Conservation (phyloP, 768 basidiomycete species). For the Pulveroboletus sp. region DNA sequence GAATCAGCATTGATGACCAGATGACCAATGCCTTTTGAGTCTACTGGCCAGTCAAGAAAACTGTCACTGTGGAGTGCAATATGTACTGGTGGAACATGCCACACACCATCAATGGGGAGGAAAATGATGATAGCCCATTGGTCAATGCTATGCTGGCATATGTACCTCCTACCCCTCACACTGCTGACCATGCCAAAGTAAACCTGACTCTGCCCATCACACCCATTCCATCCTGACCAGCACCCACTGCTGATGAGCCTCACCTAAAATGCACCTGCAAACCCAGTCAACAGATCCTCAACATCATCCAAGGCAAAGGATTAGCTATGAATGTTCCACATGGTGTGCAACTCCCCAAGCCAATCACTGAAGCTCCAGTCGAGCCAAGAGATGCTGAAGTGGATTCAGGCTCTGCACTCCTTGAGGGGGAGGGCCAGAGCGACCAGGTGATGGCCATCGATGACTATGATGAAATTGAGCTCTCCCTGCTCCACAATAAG, state of each 20-base stretch:
- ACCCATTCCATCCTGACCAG: too few relatives aligned
- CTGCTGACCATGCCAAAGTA: neutral
- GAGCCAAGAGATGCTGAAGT: too few relatives aligned
- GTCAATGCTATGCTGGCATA: too few relatives aligned
- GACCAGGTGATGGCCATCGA: neutral
- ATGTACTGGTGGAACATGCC: neutral
- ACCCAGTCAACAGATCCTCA: neutral
- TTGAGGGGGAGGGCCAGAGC: neutral
- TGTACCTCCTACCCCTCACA: too few relatives aligned
- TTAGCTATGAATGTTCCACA: too few relatives aligned
- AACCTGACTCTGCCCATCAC: too few relatives aligned
- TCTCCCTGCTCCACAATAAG: neutral
- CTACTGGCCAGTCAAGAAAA: neutral
- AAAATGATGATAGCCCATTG: neutral
- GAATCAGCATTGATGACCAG: neutral
- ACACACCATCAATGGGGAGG: neutral
- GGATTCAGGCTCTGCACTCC: neutral
- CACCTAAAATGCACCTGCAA: too few relatives aligned
- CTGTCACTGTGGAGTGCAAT: neutral
- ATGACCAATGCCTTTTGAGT: neutral
- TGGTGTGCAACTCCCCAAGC: too few relatives aligned
- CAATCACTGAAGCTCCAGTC: neutral
- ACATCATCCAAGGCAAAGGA: neutral
- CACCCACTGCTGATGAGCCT: too few relatives aligned
- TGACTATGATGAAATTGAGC: neutral